A percentile compares a stretch with the other conserved stretches of the same genome.
These are phyloP conservation scores for Verticillium albo-atrum DNA, from an alignment of 2,329 filamentous ascomycete genomes.

Conservation along the genomic window DNA sequence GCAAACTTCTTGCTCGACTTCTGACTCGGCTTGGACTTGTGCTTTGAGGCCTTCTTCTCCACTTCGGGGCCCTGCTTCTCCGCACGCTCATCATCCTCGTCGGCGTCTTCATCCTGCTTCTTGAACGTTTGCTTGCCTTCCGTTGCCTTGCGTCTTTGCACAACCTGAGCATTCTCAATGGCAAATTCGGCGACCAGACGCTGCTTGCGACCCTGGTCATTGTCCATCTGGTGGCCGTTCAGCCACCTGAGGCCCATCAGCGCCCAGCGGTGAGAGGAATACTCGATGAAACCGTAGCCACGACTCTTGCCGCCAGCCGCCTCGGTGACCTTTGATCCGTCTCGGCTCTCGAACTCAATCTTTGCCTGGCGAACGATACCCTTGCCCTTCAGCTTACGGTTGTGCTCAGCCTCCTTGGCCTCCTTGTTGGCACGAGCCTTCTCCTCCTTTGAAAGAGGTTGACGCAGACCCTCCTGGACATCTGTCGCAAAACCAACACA, in stretches of 20 bases:
- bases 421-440: conserved; percentile 72
- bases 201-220: conserved; percentile 71
- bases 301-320: conserved; percentile 74
- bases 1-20: conserved; percentile 28
- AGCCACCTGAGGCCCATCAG: conserved; percentile 93
- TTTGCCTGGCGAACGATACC: conserved; percentile 89
- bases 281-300: conserved; percentile 97
- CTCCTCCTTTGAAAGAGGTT: conserved; percentile 87
- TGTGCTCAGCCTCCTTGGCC: conserved; percentile 74
- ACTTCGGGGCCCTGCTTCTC: conserved; percentile 21
- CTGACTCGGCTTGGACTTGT: conserved; percentile 22
- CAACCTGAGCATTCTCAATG: conserved; percentile 95
- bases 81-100: conserved; percentile 24
- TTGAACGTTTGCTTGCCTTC: conserved; percentile 24
- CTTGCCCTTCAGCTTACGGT: conserved; percentile 77
- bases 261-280: conserved; percentile 87
- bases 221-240: conserved; percentile 67
- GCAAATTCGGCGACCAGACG: conserved; percentile 93
- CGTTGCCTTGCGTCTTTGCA: conserved; percentile 60
- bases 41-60: conserved; percentile 24
- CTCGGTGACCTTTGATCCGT: conserved; percentile 81
- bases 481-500: conserved; percentile 92
- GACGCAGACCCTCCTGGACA: conserved; percentile 71
- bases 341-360: conserved; percentile 83
- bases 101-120: conserved; percentile 12